A percentile compares a stretch with the other conserved stretches of the same genome.
These are phyloP conservation scores for Phtheirospermum japonicum DNA, from an alignment of 257 asterid species.

Conservation along the genomic window DNA sequence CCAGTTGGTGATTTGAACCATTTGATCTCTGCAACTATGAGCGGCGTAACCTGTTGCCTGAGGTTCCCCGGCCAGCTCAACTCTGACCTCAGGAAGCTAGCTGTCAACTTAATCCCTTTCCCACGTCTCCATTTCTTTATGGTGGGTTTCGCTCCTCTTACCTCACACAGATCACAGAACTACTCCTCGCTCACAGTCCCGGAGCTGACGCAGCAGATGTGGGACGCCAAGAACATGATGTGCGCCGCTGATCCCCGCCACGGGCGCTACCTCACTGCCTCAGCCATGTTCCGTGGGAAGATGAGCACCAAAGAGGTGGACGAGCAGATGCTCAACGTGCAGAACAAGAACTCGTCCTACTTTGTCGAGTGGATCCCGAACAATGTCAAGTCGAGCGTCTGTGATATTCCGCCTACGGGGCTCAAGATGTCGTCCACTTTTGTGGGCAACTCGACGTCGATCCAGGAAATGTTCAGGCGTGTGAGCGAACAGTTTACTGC, in stretches of 20 bases:
- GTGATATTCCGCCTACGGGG: constrained; percentile 65
- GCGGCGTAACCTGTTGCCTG: constrained; percentile 63
- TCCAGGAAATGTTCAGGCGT: constrained; percentile 63
- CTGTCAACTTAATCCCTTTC: constrained; percentile 63
- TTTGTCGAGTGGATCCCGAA: constrained; percentile 71
- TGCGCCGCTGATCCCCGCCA: constrained; percentile 71
- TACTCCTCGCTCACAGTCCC: constrained; percentile 58
- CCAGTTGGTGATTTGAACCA: constrained; percentile 69
- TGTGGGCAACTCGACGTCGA: constrained; percentile 61
- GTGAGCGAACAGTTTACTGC: constrained; percentile 76
- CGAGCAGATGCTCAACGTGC: constrained; percentile 63
- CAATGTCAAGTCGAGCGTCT: constrained; percentile 65
- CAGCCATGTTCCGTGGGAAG: constrained; percentile 70
- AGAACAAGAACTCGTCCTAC: constrained; percentile 68
- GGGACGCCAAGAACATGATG: constrained; percentile 77
- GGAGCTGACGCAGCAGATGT: constrained; percentile 62
- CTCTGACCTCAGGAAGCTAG: constrained; percentile 62
- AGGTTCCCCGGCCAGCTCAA: constrained; percentile 65
- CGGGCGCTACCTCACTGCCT: constrained; percentile 64
- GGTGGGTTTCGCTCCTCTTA: constrained; percentile 66
- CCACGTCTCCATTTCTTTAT: constrained; percentile 72
- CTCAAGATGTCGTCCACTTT: constrained; percentile 58
- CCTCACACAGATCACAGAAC: constrained; percentile 60
- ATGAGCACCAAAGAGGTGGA: constrained; percentile 77
- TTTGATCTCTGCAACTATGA: constrained; percentile 67